These are phyloP conservation scores for Tribonema minus DNA, from an alignment of 108 stramenopile species.

Conservation along the genomic window DNA sequence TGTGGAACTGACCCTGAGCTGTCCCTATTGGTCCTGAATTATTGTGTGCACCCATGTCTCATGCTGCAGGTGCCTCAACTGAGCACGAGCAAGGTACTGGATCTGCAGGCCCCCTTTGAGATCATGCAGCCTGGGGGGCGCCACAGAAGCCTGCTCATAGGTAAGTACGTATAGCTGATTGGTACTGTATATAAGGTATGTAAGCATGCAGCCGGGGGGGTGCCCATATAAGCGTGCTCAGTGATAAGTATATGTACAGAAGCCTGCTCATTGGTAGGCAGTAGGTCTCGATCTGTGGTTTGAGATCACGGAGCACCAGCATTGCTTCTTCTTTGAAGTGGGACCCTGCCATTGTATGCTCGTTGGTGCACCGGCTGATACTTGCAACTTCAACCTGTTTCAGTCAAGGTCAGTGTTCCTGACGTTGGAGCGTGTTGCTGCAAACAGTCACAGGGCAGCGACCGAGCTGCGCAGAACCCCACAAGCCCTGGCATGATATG, in stretches of 20 bases:
- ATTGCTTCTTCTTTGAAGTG: background rate
- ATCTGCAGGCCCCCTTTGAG: constrained; percentile 11
- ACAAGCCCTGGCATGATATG: background rate
- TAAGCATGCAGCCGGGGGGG: too few species aligned
- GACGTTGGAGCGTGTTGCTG: too few species aligned
- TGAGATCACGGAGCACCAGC: background rate
- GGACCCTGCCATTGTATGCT: background rate
- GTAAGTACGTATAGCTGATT: background rate
- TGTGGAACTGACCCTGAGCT: too few species aligned
- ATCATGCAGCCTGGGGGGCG: background rate
- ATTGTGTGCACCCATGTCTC: too few species aligned
- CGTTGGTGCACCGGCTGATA: background rate
- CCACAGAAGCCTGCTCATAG: constrained; percentile 3
- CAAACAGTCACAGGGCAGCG: background rate
- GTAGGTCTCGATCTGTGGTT: too few species aligned
- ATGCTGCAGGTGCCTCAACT: constrained; percentile 34
- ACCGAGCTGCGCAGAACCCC: background rate
- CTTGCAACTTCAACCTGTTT: too few species aligned
- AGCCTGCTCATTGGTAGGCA: constrained; percentile 39
- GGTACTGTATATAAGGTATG: background rate
- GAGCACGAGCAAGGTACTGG: constrained; percentile 26
- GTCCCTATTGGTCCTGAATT: too few species aligned
- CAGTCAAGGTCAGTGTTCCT: too few species aligned
- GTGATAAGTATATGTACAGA: background rate
- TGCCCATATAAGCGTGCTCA: background rate